Base-by-base conservation (phyloP, 2,329 filamentous ascomycete species). In the Exserohilum rostratum region DNA sequence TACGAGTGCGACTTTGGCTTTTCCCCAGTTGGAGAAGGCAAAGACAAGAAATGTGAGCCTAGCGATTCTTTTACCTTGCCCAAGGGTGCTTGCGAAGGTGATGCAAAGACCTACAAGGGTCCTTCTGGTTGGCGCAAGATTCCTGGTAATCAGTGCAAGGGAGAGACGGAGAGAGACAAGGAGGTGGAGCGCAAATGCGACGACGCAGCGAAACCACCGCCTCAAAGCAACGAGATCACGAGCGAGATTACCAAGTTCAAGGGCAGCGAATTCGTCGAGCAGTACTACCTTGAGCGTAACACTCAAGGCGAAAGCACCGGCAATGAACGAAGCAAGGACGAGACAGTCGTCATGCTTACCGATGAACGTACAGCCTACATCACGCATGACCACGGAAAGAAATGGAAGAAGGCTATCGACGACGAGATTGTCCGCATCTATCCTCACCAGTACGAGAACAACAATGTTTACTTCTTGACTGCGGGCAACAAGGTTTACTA, bases 1-100 rank as follows among this genome's bases (percentile, higher is more conserved):
- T 99, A 96, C 72, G 95, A 99, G 77, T 99, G 95, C 73, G 93
- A 98, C 71, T 96, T 90, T 81, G 96, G 96, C 74, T 98, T 96
- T 72, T 79, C 87, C 55, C 85, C 71, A 7, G 57, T 60, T 17
- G 69, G 71, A 18, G 54, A 66, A 31, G 73, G 69, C 39, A 70
- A 70, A 35, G 86, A 93, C 58, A 82, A 84, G 47, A 82, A 88
- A 58, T 98, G 95, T 71, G 80, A 86, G 20, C 82, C 84, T 6
- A 84, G 82, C 22, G 87, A 85, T 0, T 79, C 84, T 3, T 74
- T 96, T 38, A 73, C 80, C 2, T 79, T 86, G 2, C 92, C 93
- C 0, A 83, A 90, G 42, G 90, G 86, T 6, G 83, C 85, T 25
- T 99, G 95, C 76, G 85, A 89, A 69, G 83, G 86, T 37, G 80